Base-by-base conservation (phyloP, 108 stramenopile genomes). In the Seminavis robusta region DNA sequence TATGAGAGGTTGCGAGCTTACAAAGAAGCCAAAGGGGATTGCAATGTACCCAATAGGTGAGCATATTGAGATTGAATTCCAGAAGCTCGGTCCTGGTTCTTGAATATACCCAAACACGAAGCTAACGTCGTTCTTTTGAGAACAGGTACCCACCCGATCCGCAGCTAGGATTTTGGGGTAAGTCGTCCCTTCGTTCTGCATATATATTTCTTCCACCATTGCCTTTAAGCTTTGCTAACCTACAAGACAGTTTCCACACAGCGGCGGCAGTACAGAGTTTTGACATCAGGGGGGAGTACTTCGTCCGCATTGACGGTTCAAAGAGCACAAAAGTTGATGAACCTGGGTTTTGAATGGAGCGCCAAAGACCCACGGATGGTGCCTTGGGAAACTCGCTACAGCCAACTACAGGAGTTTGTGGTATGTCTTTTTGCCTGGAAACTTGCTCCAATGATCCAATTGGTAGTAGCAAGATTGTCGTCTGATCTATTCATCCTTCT, bases 111-210 rank as follows among this genome's bases (percentile, higher is more conserved):
- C 8, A 21, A 21, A 27, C 41, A n/a, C n/a, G n/a, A n/a, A n/a
- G n/a, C n/a, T n/a, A n/a, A n/a, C n/a, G n/a, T n/a, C n/a, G n/a
- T n/a, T n/a, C n/a, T n/a, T n/a, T n/a, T n/a, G n/a, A n/a, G n/a
- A n/a, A n/a, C n/a, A n/a, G n/a, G 31, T 77, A 68, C 62, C 36
- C 31, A 6, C 41, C 51, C 4, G 61, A 77, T 45, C 59, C 57
- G 38, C 31, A 50, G 39, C 70, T 77, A 4, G 76, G 76, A n/a
- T 49, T 44, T 3, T 77, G 76, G 76, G 74, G 50, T 48, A 41
- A 39, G 54, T 45, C 3, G 4, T n/a, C n/a, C n/a, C n/a, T n/a
- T n/a, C n/a, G n/a, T n/a, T n/a, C n/a, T n/a, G n/a, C n/a, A n/a
- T n/a, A n/a, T n/a, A n/a, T n/a, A n/a, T n/a, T n/a, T n/a, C n/a